These are phyloP conservation scores for Panaeolus papilionaceus DNA, from an alignment of 768 basidiomycete genomes.

Conservation along the genomic window DNA sequence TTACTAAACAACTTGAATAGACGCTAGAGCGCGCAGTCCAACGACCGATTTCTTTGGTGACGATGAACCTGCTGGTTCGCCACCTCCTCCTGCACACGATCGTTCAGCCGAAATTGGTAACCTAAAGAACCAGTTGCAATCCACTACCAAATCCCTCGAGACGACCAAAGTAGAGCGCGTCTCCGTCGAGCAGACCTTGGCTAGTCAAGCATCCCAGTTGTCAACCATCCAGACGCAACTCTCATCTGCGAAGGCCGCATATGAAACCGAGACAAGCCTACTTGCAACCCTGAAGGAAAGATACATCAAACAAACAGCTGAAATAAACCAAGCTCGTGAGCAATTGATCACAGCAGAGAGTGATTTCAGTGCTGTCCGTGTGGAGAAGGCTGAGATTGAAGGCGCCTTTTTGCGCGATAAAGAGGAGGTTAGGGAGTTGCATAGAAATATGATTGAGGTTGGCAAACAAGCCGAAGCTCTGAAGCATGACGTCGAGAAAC, in stretches of 20 bases:
- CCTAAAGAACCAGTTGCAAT: constrained; percentile 81
- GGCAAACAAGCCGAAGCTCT: constrained; percentile 72
- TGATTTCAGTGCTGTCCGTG: constrained; percentile 84
- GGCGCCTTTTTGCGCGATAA: constrained; percentile 88
- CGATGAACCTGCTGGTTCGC: constrained; percentile 62
- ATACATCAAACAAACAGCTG: constrained; percentile 65
- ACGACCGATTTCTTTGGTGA: constrained; percentile 70
- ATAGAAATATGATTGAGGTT: constrained; percentile 83
- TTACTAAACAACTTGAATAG: constrained; percentile 14
- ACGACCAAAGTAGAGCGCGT: constrained; percentile 69
- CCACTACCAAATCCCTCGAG: constrained; percentile 76
- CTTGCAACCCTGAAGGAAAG: constrained; percentile 74
- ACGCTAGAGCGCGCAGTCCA: constrained; percentile 4
- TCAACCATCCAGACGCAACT: constrained; percentile 85
- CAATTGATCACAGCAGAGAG: constrained; percentile 92
- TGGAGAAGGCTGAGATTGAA: constrained; percentile 93
- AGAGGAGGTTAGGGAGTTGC: constrained; percentile 89
- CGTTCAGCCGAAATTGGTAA: constrained; percentile 90
- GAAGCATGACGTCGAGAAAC: constrained; percentile 83
- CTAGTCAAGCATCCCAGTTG: constrained; percentile 75
- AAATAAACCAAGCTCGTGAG: constrained; percentile 73
- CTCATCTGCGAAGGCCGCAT: constrained; percentile 80
- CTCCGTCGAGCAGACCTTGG: constrained; percentile 66
- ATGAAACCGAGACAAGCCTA: constrained; percentile 82
- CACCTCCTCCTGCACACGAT: constrained; percentile 65